Evolutionary conservation across 176 grass and related monocot genomes (phyloP), one percentile per base, ranked within the genome.

Genomic region (Oryza glumipatula): DNA sequence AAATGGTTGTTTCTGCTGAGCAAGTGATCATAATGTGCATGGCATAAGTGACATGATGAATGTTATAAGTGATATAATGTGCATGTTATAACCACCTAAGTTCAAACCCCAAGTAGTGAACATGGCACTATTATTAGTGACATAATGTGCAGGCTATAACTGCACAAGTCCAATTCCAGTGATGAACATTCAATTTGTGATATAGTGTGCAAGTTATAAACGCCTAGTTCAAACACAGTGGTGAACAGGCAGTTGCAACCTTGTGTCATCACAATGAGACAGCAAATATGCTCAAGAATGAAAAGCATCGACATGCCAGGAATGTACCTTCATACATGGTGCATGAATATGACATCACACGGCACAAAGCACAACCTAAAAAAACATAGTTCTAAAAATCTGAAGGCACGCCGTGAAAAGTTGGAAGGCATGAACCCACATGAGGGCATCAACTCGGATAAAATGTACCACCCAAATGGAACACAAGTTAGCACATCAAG

Each of bases 401-500:
- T 61, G 21, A 61, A 10, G 56, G 4, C 39, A 0, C 0, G 1
- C 39, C 38, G 0, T 41, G 19, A n/a, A 60, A 60, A n/a, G 0
- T n/a, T n/a, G 17, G 54, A 60, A n/a, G 19, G 17, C 7, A 60
- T 60, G 54, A n/a, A n/a, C 54, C 56, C 56, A 61, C 5, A 61
- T 4, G 19, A 61, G 56, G 56, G 56, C 56, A 61, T 61, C 36
- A 38, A n/a, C 4, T 7, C 3, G 2, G 21, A 61, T 22, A 16
- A 22, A 61, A 39, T 22, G 56, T 22, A n/a, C 56, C 56, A 22
- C 16, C 56, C 56, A 61, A 61, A 61, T 61, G 56, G 56, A 61
- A n/a, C 56, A 80, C 85, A 68, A 69, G 64, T 64, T 82, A 63
- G 78, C 85, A 87, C 60, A 13, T n/a, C 17, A 45, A 68, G 23